phyloP scores from a whole-genome alignment of 2,329 filamentous ascomycete species.

The Monascus ruber region DNA sequence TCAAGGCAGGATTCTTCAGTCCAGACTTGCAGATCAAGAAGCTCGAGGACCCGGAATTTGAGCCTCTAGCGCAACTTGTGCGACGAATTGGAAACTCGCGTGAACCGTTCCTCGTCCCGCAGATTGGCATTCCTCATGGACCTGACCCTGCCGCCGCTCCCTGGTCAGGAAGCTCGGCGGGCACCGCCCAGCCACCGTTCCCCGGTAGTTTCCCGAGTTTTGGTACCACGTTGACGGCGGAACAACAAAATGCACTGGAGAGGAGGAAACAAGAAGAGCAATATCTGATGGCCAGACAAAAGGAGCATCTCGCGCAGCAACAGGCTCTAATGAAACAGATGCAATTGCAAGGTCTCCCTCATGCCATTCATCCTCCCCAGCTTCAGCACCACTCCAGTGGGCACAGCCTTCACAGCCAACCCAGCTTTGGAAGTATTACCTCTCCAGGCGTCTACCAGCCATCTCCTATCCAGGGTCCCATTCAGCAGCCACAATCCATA shows the following conservation, averaged over 20 bases:
- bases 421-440: slow-evolving; percentile 87
- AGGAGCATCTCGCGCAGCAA: slow-evolving; percentile 82
- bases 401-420: slow-evolving; percentile 92
- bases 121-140: slow-evolving; percentile 90
- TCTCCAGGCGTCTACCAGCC: slow-evolving; percentile 66
- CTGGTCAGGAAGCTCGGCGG: slow-evolving; percentile 41
- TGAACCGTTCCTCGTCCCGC: slow-evolving; percentile 92
- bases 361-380: slow-evolving; percentile 44
- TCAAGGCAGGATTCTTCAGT: slow-evolving; percentile 96
- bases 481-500: slow-evolving; percentile 45
- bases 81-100: slow-evolving; percentile 92
- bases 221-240: slow-evolving; percentile 87
- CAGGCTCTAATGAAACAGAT: slow-evolving; percentile 67
- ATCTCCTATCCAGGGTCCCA: slow-evolving; percentile 47
- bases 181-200: slow-evolving; percentile 72
- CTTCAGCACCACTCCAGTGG: slow-evolving; percentile 91
- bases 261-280: slow-evolving; percentile 96
- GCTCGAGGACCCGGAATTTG: slow-evolving; percentile 84
- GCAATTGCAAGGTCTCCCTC: slow-evolving; percentile 47
- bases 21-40: slow-evolving; percentile 91
- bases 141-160: slow-evolving; percentile 46
- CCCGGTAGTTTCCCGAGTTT: slow-evolving; percentile 92
- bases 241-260: slow-evolving; percentile 96
- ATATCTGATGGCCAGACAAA: slow-evolving; percentile 89
- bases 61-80: slow-evolving; percentile 88